These are phyloP conservation scores for Cylindricascospora bacillispora DNA, from an alignment of 1,139 yeast species.

Conservation along the genomic window DNA sequence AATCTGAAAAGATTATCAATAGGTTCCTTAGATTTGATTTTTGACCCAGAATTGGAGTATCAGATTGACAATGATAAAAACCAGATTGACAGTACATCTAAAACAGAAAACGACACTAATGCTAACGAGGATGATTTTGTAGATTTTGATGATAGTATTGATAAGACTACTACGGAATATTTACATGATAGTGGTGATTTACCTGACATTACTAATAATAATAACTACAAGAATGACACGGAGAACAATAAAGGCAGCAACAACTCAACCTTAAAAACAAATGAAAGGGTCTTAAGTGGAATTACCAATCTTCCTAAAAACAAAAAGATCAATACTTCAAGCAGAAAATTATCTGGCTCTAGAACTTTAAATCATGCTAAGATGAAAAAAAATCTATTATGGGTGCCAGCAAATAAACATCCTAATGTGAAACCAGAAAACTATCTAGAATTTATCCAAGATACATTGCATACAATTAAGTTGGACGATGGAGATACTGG, in stretches of 20 bases:
- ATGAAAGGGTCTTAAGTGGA: neutral
- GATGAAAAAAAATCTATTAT: slow-evolving; percentile 33
- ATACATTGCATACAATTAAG: slow-evolving; percentile 61
- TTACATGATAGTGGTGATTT: no score
- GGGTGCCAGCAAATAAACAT: slow-evolving; percentile 91
- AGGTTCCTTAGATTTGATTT: slow-evolving; percentile 24
- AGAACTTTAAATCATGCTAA: slow-evolving; percentile 1
- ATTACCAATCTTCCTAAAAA: neutral
- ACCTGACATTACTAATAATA: no score
- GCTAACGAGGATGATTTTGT: neutral
- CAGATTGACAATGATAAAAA: slow-evolving; percentile 8
- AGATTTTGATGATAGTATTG: slow-evolving; percentile 9
- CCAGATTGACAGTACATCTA: neutral
- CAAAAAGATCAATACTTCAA: neutral
- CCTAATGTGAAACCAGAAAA: slow-evolving; percentile 88
- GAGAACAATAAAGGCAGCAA: neutral
- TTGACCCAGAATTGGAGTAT: slow-evolving; percentile 25
- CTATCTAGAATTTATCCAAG: slow-evolving; percentile 66
- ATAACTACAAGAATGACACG: neutral
- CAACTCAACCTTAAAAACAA: neutral
- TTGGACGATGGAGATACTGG: slow-evolving; percentile 7
- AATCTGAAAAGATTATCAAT: slow-evolving; percentile 25
- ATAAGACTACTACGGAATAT: slow-evolving; percentile 15
- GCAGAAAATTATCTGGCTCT: neutral
- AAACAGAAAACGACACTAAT: neutral